Conservation (phyloP, 805 yeast species). For the Myxozyma geophila region DNA sequence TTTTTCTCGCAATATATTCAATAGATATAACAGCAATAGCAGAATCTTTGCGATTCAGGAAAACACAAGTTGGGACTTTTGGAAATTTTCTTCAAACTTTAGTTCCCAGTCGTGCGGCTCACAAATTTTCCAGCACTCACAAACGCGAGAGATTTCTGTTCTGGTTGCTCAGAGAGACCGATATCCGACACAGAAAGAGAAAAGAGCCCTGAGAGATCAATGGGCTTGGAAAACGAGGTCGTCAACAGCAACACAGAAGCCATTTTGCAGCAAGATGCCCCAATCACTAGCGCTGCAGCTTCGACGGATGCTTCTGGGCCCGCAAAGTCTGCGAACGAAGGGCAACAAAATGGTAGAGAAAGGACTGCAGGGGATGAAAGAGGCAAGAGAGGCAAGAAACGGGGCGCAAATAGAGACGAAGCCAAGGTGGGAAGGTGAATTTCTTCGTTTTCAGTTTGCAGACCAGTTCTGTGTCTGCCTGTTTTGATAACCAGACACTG, state of each 20-base stretch:
- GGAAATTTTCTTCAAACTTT: background rate
- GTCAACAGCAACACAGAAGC: background rate
- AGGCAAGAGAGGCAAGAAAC: background rate
- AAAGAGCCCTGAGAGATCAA: background rate
- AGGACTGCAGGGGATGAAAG: background rate
- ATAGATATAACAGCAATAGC: no score
- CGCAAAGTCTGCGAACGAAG: background rate
- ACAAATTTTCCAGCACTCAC: background rate
- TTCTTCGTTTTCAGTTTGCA: background rate
- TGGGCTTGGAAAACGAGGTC: background rate
- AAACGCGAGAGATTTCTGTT: background rate
- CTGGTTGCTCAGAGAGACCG: no score
- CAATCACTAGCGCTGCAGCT: background rate
- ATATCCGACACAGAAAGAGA: background rate
- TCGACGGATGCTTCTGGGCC: background rate
- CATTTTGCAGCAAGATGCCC: background rate
- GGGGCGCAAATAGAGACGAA: constrained; percentile 8
- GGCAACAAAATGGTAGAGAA: background rate
- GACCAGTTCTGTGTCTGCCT: background rate
- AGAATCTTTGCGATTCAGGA: no score
- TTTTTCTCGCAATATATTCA: constrained; percentile 42
- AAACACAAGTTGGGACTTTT: no score
- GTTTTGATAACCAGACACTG: background rate
- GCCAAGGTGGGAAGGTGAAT: constrained; percentile 34
- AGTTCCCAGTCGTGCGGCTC: constrained; percentile 7